These are phyloP conservation scores for Neurospora sp. DNA, from an alignment of 2,329 filamentous ascomycete species.

Conservation along the genomic window DNA sequence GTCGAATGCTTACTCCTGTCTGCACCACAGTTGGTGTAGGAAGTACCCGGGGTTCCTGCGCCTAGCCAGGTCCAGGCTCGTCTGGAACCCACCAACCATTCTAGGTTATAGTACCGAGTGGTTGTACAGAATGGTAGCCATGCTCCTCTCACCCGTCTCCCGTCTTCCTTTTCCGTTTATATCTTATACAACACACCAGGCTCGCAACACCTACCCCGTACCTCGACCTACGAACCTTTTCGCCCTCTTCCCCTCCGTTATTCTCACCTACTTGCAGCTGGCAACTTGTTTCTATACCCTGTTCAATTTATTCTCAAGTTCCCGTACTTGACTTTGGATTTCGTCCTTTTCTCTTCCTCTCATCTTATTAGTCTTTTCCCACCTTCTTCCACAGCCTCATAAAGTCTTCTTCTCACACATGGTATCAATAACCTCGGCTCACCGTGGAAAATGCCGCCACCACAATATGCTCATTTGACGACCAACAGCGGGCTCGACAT, in stretches of 20 bases:
- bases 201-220: background rate
- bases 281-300: background rate
- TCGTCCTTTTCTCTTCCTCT: background rate
- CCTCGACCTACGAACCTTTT: background rate
- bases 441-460: background rate
- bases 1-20: background rate
- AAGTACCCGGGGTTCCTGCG: background rate
- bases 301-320: background rate
- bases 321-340: background rate
- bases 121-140: background rate
- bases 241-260: background rate
- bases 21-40: background rate
- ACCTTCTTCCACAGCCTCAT: background rate
- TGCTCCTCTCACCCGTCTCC: background rate
- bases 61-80: background rate
- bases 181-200: background rate
- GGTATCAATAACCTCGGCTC: background rate
- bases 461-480: background rate
- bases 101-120: background rate
- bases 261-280: background rate
- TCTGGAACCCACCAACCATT: background rate
- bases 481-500: background rate
- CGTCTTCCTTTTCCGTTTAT: background rate
- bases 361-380: background rate
- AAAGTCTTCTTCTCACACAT: background rate